Base-by-base conservation (phyloP, 75 land plant genomes). In the Picea glauca region DNA sequence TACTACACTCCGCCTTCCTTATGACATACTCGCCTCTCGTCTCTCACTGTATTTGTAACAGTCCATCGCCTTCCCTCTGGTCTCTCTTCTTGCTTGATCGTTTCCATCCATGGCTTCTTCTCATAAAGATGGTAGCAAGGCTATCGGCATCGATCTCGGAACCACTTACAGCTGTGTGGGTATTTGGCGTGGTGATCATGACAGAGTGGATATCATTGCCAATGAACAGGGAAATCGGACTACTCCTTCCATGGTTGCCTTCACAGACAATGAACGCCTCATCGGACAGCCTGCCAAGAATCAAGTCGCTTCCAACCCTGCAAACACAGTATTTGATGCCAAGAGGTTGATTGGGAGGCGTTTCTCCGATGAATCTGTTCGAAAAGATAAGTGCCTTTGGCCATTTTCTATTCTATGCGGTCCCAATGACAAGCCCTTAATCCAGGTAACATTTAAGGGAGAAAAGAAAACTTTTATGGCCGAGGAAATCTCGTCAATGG, bases 161-260 rank as follows among this genome's bases (percentile, higher is more conserved):
- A 85, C 85, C 3, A 85, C 87, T 5, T 85, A 85, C 77, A 83
- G 86, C 35, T 85, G 87, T 79, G 87, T 83, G 38, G 87, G 87
- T 23, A 81, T 85, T 33, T 85, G 83, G 75, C 83, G 83, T 43
- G 83, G 83, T 75, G 87, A 86, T 15, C 87, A 85, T 75, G 4
- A 40, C 43, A 40, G 43, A 40, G 87, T 85, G 11, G 87, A 85
- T 58, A 85, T 85, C 70, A 85, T 85, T 33, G 85, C 87, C 14
- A 85, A 85, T 75, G 87, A 85, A 38, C 87, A 85, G 74, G 87
- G 87, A 14, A 85, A 83, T 85, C 81, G 85, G 31, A 85, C 83
- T 43, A 85, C 87, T 18, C 87, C 87, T 13, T 85, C 87, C 31
- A 83, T 86, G 87, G 87, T 85, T 72, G 87, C 86, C 38, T 85